Base-by-base conservation (phyloP, 2,329 filamentous ascomycete genomes). In the Cladophialophora yegresii region DNA sequence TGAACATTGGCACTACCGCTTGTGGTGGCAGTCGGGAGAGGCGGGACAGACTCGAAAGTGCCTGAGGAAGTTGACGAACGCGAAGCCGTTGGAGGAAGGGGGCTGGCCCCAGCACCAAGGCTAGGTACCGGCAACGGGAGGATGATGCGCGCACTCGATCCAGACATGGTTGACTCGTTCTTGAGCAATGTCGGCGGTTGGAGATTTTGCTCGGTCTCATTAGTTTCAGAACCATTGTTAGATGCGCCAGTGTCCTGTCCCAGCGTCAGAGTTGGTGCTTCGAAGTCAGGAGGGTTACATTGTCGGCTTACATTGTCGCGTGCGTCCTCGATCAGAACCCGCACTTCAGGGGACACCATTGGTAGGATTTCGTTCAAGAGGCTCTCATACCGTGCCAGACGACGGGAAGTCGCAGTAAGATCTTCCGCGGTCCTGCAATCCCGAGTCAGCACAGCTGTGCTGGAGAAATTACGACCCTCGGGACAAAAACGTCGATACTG, bases 361-460 rank as follows among this genome's bases (percentile, higher is more conserved):
- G 70, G 69, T n/a, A 70, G 43, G 49, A 71, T 71, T 3, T 71
- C 65, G 40, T 62, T 64, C 9, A 71, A 63, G 12, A 71, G 62
- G n/a, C 49, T 61, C 58, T 71, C 70, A 56, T 71, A 71, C 23
- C 70, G 62, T 23, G 67, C 67, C 54, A 71, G 59, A 54, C 68
- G 69, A 13, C 66, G 61, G 13, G 65, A 68, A 16, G 70, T 71
- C 12, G 64, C 69, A 13, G 67, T 71, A 30, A 71, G 62, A 54
- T 71, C 70, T 53, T 71, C 70, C 13, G 66, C 69, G 13, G 70
- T 71, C 57, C 70, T 71, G 56, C n/a, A 56, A 40, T 53, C 3
- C 32, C 4, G 36, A 10, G 62, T 64, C 36, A 67, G 62, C 60
- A 57, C 23, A 7, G 28, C 16, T 0, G 40, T 40, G 20, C 33